These are phyloP conservation scores for Calycina herbarum DNA, from an alignment of 2,329 filamentous ascomycete species.

Conservation along the genomic window DNA sequence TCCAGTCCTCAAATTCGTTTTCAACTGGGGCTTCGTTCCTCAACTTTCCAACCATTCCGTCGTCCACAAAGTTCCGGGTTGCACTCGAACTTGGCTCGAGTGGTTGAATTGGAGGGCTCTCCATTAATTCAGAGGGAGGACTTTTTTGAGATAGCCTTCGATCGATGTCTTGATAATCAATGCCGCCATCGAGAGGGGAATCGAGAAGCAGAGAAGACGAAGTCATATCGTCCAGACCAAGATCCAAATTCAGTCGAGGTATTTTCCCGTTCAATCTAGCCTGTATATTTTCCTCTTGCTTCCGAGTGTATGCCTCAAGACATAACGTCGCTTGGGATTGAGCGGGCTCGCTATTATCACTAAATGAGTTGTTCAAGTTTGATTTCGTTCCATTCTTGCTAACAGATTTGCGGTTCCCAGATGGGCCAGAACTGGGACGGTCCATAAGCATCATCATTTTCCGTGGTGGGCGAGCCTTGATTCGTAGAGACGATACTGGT, in stretches of 20 bases:
- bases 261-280: conserved; percentile 20
- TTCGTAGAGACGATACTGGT: conserved; percentile 31
- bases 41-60: not conserved
- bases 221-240: conserved; percentile 19
- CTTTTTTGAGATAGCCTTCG: conserved; percentile 22
- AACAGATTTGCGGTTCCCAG: conserved; percentile 10
- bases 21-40: not conserved
- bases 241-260: not conserved
- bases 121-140: not conserved
- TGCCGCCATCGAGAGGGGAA: conserved; percentile 20
- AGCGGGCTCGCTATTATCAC: conserved; percentile 9
- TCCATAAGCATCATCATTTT: conserved; percentile 38
- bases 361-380: not conserved
- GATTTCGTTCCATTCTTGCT: not conserved
- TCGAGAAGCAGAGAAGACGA: not conserved
- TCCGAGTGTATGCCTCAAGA: conserved; percentile 22
- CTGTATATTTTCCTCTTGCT: conserved; percentile 24
- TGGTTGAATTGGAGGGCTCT: not conserved
- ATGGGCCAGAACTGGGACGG: conserved; percentile 21
- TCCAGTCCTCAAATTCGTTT: not conserved
- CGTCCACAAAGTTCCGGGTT: not conserved
- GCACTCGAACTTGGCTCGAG: not conserved
- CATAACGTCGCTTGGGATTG: conserved; percentile 26
- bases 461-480: conserved; percentile 32
- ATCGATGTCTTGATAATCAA: conserved; percentile 28